These are phyloP conservation scores for Gonapodya prolifera DNA, from an alignment of 192 early-diverging fungal species.

Conservation along the genomic window DNA sequence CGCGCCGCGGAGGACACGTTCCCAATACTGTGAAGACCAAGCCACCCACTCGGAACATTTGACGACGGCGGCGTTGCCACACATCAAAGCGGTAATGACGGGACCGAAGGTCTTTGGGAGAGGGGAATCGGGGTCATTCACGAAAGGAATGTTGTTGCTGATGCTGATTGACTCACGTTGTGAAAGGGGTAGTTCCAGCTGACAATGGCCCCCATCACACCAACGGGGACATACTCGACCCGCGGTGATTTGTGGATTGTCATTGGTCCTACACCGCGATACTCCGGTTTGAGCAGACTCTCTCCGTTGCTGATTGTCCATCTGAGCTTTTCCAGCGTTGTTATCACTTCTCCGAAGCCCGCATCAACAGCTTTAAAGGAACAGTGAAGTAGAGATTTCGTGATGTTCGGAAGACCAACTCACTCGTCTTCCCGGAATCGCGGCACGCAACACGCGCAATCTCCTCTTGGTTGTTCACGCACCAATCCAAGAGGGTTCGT, in stretches of 20 bases:
- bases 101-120: constrained; percentile 62
- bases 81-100: constrained; percentile 65
- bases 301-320: constrained; percentile 75
- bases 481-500: constrained; percentile 54
- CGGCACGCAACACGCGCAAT: constrained; percentile 60
- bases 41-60: constrained; percentile 77
- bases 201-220: constrained; percentile 68
- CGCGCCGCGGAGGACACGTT: constrained; percentile 47
- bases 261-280: constrained; percentile 50
- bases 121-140: not conserved
- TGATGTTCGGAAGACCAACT: not conserved
- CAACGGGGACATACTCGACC: constrained; percentile 67
- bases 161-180: constrained; percentile 25
- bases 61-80: constrained; percentile 75
- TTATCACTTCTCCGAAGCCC: constrained; percentile 68
- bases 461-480: constrained; percentile 56
- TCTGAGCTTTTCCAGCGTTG: constrained; percentile 59
- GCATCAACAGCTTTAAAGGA: constrained; percentile 53
- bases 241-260: constrained; percentile 64
- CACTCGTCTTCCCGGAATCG: constrained; percentile 69
- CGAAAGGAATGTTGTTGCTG: not conserved
- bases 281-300: constrained; percentile 45
- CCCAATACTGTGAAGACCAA: constrained; percentile 62
- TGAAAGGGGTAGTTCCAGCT: constrained; percentile 77
- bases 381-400: not conserved